Evolutionary conservation across 805 yeast species (phyloP).

Genomic region (Lipomyces orientalis): DNA sequence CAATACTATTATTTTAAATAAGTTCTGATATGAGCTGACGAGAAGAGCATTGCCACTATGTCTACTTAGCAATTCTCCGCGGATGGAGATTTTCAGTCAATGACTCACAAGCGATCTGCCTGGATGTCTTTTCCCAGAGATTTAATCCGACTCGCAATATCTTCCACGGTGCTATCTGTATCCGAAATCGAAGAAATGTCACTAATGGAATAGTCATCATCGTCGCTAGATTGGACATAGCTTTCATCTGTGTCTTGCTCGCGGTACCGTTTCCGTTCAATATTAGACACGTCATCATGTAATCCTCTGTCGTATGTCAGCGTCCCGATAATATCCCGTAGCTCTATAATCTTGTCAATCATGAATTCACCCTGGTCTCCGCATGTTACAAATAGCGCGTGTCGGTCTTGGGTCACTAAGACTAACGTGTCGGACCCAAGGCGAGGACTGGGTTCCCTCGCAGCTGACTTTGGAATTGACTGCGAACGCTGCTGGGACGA

Average conservation of each 20-base stretch:
- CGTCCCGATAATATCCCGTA: slow-evolving; percentile 10
- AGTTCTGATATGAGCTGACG: slow-evolving; percentile 25
- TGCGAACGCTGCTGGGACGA: background rate
- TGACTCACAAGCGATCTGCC: slow-evolving; percentile 8
- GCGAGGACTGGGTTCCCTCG: background rate
- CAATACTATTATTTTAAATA: slow-evolving; percentile 20
- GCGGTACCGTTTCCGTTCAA: background rate
- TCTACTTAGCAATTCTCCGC: background rate
- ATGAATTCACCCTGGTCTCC: slow-evolving; percentile 14
- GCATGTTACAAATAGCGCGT: slow-evolving; percentile 22
- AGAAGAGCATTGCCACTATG: slow-evolving; percentile 17
- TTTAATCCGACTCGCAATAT: slow-evolving; percentile 19
- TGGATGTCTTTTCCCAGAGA: slow-evolving; percentile 22
- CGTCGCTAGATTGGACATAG: background rate
- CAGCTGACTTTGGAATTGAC: background rate
- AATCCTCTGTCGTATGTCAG: slow-evolving; percentile 10
- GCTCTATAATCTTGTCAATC: slow-evolving; percentile 15
- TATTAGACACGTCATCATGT: background rate
- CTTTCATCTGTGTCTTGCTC: background rate
- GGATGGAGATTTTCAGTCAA: background rate
- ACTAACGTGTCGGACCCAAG: slow-evolving; percentile 21
- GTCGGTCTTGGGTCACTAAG: slow-evolving; percentile 21
- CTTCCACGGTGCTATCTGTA: background rate
- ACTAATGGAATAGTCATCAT: background rate
- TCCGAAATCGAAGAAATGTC: background rate